Evolutionary conservation across 1,284 basidiomycete genomes (phyloP), one percentile per base, ranked within the genome.

Genomic region (Ceratorhiza oryzae-sativae): DNA sequence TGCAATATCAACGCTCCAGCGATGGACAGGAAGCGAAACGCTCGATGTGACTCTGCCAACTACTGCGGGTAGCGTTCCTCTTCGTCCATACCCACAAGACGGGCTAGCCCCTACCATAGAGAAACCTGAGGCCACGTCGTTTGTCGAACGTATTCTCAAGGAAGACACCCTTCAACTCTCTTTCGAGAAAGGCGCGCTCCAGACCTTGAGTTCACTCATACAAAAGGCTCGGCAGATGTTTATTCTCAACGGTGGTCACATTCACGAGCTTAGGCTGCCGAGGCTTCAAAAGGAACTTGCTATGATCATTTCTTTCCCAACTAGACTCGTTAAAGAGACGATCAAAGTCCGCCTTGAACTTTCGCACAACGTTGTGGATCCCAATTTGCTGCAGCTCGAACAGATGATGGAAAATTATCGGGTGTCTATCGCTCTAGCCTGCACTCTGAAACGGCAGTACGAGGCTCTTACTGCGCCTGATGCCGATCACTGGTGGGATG

Each of bases 391-490:
- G 74, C 93, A 98, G 73, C 92, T 99, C 76, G 95, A 99, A 80
- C 96, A 98, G 79, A 92, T 98, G 84, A 91, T 91, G 18, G 95
- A 97, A 77, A 96, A 98, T 79, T 86, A 99, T 75, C 92, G 97
- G 77, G 86, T 97, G 67, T 93, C 92, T 75, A 91, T 99, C 67
- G 93, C 93, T 13, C 86, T 98, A 58, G 96, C 97, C 20, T 97
- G 96, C 77, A 91, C 94, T 34, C 89, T 99, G 77, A 98, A 98
- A 81, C 86, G 92, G 72, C 95, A 98, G 79, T 99, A 98, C 80
- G 88, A 94, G 76, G 91, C 90, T 20, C 93, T 97, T 78, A 85
- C 97, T 74, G 85, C 89, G 1, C 91, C 95, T 15, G 95, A 98
- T 79, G 90, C 90, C 0, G 89, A 88, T 23, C 89, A 90, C 15